Base-by-base conservation (phyloP, 371 early-diverging fungal species). In the Rhizomucor miehei region DNA sequence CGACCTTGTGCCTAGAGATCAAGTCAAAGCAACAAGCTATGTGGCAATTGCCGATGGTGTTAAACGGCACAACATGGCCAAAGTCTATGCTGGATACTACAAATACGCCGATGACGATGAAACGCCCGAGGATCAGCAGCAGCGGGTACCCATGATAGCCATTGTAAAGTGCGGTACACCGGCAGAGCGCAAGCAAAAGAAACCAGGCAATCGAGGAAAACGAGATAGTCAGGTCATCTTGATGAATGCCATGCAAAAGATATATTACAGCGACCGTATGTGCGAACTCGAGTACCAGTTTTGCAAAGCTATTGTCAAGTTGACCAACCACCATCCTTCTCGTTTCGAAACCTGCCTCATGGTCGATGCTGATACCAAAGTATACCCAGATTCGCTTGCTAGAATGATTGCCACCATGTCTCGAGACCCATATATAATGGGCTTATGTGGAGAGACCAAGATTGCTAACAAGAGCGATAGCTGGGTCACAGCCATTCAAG, bases 301-400 rank as follows among this genome's bases (percentile, higher is more conserved):
- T 44, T 98, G 94, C 74, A 86, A 87, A 60, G 89, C 93, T 39
- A 91, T 99, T 59, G 85, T 88, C 62, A 75, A 78, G 12, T 67
- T 94, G n/a, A 84, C 86, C 12, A 88, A 94, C 10, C 84, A 90
- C 6, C 87, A 89, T 50, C 93, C 98, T 0, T 88, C 90, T 46
- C 68, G 73, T 23, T 97, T 85, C 71, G 96, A 97, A 69, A 82
- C 90, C 35, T 88, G 97, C 49, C 83, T 99, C 49, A 97, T 97
- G 94, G 95, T 94, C 43, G 99, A 99, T 66, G 99, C 99, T 9
- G 99, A 99, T 73, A 99, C 99, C 9, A 87, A 87, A 57, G 89
- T 94, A 1, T 81, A 85, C 50, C 88, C 87, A 2, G 92, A 92
- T 57, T 89, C 94, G 1, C 62, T 94, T 35, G 75, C 88, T 6